Conservation (phyloP, 176 grass and related monocot species). For the Oryza meridionalis region DNA sequence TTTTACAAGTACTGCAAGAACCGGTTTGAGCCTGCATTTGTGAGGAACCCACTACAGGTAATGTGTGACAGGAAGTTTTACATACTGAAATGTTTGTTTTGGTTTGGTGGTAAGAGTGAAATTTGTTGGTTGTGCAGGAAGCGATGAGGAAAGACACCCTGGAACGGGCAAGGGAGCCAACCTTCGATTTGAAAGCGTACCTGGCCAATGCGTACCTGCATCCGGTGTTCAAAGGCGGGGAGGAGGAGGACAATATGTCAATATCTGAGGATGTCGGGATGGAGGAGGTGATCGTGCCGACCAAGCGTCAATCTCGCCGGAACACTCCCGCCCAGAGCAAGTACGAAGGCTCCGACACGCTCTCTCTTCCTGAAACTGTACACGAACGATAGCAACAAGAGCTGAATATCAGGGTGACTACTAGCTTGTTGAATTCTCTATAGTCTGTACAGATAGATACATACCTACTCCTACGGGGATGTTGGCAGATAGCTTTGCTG, state of each 20-base stretch:
- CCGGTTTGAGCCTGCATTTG: conserved; percentile 75
- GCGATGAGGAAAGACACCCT: conserved; percentile 97
- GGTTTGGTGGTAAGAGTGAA: not conserved
- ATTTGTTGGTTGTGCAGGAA: conserved; percentile 55
- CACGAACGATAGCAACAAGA: conserved; percentile 27
- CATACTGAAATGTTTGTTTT: not conserved
- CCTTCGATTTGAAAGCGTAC: conserved; percentile 73
- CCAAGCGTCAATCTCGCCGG: conserved; percentile 78
- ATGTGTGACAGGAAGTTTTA: not conserved
- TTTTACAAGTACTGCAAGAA: conserved; percentile 84
- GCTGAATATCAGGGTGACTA: not conserved
- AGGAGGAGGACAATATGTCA: conserved; percentile 34
- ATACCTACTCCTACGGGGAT: not conserved
- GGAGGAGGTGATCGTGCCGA: conserved; percentile 72
- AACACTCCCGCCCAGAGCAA: conserved; percentile 76
- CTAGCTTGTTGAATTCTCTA: not conserved
- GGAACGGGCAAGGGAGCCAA: conserved; percentile 89
- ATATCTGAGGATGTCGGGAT: conserved; percentile 39
- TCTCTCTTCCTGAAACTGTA: conserved; percentile 47
- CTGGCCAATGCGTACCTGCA: conserved; percentile 69
- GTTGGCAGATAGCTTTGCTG: not conserved
- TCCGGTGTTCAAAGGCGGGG: conserved; percentile 75
- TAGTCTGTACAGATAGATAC: not conserved
- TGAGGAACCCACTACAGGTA: conserved; percentile 89
- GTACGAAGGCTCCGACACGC: conserved; percentile 53